Base-by-base conservation (phyloP, 2,329 filamentous ascomycete genomes). In the Aureobasidium sp. region DNA sequence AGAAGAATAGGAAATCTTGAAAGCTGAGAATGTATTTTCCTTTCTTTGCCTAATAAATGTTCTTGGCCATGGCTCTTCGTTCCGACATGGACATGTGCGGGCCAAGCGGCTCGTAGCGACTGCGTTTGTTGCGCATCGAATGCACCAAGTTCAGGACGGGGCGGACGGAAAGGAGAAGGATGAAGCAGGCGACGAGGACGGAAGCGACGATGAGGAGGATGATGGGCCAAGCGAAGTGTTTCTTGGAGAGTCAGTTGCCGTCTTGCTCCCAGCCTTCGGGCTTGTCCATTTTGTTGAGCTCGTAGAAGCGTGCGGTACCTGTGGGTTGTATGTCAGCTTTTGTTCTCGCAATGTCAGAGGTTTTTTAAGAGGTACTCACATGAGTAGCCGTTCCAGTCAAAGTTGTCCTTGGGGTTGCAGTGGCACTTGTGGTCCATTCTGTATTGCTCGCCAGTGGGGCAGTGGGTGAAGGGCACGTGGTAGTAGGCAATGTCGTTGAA, bases 401-500 rank as follows among this genome's bases (percentile, higher is more conserved):
- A 99, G 80, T 99, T 99, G 64, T 97, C 90, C 71, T 88, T 87
- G 8, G 94, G 93, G 72, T 99, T 91, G 79, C 94, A 99, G 76
- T 92, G 88, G 76, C 94, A 99, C 74, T 90, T 92, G 68, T 93
- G 85, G 67, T 96, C 88, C 61, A 92, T 76, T 67, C 92, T 86
- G 60, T 84, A 85, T 77, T 96, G 83, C 77, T 97, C 91, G 61
- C 88, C 89, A 0, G 91, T 96, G 2, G 94, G 94, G 76, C 94
- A 99, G 77, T 99, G 94, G 5, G 92, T 97, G 75, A 99, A 99
- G 25, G 94, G 94, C 27, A 97, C 89, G 74, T 99, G 94, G 77
- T 91, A 97, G 78, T 99, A 99, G 64, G 90, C 93, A 70, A 99
- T 99, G 72, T 99, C 93, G 76, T 99, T 90, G 81, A 97, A 99